These are phyloP conservation scores for Artomyces pyxidatus DNA, from an alignment of 768 basidiomycete genomes.

Conservation along the genomic window DNA sequence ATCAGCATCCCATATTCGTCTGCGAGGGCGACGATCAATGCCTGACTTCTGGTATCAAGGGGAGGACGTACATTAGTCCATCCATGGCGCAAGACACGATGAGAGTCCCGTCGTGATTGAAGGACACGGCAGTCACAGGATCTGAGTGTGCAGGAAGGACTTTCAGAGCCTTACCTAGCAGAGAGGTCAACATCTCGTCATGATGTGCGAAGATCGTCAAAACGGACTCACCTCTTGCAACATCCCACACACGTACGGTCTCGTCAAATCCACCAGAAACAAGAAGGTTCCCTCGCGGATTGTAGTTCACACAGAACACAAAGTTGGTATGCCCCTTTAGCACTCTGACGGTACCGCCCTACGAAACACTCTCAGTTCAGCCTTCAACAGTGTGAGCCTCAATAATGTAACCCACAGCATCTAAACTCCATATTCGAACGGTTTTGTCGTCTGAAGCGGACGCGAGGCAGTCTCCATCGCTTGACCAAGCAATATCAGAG, in stretches of 20 bases:
- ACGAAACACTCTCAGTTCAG: too few relatives aligned
- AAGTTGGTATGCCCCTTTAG: slow-evolving; percentile 87
- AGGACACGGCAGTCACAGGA: slow-evolving; percentile 89
- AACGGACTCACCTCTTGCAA: slow-evolving; percentile 59
- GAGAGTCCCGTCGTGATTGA: slow-evolving; percentile 92
- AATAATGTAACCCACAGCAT: slow-evolving; percentile 42
- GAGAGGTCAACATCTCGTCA: neutral
- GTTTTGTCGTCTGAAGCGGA: slow-evolving; percentile 93
- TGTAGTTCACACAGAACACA: slow-evolving; percentile 91
- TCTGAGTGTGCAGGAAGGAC: slow-evolving; percentile 94
- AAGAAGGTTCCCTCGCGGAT: slow-evolving; percentile 81
- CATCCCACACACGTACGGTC: slow-evolving; percentile 95
- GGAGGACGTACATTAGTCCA: slow-evolving; percentile 73
- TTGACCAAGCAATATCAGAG: slow-evolving; percentile 87
- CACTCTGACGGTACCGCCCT: slow-evolving; percentile 56
- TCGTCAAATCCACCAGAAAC: slow-evolving; percentile 96
- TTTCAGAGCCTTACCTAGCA: slow-evolving; percentile 71
- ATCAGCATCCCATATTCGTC: slow-evolving; percentile 95
- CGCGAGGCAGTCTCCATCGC: slow-evolving; percentile 74
- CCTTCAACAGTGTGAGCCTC: too few relatives aligned
- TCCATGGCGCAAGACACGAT: slow-evolving; percentile 96
- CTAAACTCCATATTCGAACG: slow-evolving; percentile 77
- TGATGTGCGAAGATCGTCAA: neutral
- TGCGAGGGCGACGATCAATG: slow-evolving; percentile 24
- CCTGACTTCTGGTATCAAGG: neutral